phyloP scores from a whole-genome alignment of 768 basidiomycete genomes.

The Roridomyces roridus region DNA sequence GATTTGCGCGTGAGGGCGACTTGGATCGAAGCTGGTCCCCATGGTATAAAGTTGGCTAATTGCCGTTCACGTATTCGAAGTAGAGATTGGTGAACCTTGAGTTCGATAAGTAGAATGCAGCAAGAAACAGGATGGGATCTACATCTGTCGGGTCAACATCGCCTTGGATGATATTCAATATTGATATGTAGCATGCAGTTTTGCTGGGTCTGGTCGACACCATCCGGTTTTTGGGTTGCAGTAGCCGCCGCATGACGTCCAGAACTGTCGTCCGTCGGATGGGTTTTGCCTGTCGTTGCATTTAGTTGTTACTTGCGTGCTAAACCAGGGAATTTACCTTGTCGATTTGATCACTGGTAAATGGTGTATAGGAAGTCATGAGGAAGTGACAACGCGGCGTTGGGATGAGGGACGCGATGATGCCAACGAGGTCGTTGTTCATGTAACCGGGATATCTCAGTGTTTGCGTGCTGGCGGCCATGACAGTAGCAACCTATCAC shows the following conservation, averaged over 20 bases:
- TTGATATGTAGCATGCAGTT: conserved; percentile 95
- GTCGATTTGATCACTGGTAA: conserved; percentile 96
- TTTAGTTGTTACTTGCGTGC: not conserved
- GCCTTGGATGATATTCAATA: conserved; percentile 97
- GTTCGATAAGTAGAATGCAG: not conserved
- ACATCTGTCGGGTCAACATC: conserved; percentile 99
- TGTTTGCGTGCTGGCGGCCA: conserved; percentile 97
- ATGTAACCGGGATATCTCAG: conserved; percentile 97
- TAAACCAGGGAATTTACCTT: conserved; percentile 61
- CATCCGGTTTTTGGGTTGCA: conserved; percentile 99
- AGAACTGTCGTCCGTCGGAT: conserved; percentile 96
- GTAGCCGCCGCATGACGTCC: conserved; percentile 96
- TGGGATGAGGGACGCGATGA: conserved; percentile 95
- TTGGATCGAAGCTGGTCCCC: conserved; percentile 98
- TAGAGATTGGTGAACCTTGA: conserved; percentile 94
- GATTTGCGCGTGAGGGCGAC: conserved; percentile 93
- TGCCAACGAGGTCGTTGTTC: conserved; percentile 99
- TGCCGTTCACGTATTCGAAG: conserved; percentile 96
- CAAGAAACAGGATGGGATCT: conserved; percentile 28
- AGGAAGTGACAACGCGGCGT: conserved; percentile 98
- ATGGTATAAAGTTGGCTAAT: conserved; percentile 97
- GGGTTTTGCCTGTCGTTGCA: conserved; percentile 75
- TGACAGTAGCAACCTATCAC: conserved; percentile 90
- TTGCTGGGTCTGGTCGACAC: conserved; percentile 93
- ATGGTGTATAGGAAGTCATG: conserved; percentile 98